Base-by-base conservation (phyloP, 257 asterid species). In the Schizonepeta tenuifolia region DNA sequence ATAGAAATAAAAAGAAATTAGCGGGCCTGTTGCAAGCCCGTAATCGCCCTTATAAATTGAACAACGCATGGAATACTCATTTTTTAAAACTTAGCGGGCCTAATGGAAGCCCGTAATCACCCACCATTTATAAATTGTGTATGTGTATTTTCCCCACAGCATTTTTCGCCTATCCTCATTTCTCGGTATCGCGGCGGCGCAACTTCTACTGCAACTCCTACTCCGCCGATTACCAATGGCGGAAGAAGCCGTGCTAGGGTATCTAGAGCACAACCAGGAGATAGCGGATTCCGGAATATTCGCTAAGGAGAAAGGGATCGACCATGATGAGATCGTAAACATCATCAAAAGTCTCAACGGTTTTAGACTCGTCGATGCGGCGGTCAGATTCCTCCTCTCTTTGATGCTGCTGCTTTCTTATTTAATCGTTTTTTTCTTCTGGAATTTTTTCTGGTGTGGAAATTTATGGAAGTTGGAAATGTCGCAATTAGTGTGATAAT, bases 261-360 rank as follows among this genome's bases (percentile, higher is more conserved):
- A 73, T 51, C 81, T 94, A 0, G 83, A 94, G 26, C 77, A 80
- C 61, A 88, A 86, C 49, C 90, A 84, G 9, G 84, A 75, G 76
- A 89, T 94, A 67, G 13, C 84, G 0, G 93, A 94, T 75, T 88
- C 97, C 0, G 96, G 89, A 1, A 78, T 76, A 6, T 95, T 95
- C 61, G 90, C 99, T 0, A 83, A 81, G 67, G 91, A 90, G 64
- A 82, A 77, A 71, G 89, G 96, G 5, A 60, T 95, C 75, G 80
- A 78, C 72, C 98, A 95, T 53, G 97, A 88, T 24, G 98, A 95
- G 74, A 77, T 95, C 41, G 91, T 95, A 76, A 95, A 95, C 82
- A 75, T 83, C 77, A 80, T 95, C 81, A 90, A 83, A 78, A 87
- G 99, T 75, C 97, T 95, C 72, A 79, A 86, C 65, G 98, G 96